Evolutionary conservation across 73 alveolate species (phyloP).

Genomic region (Symbiodinium natans): DNA sequence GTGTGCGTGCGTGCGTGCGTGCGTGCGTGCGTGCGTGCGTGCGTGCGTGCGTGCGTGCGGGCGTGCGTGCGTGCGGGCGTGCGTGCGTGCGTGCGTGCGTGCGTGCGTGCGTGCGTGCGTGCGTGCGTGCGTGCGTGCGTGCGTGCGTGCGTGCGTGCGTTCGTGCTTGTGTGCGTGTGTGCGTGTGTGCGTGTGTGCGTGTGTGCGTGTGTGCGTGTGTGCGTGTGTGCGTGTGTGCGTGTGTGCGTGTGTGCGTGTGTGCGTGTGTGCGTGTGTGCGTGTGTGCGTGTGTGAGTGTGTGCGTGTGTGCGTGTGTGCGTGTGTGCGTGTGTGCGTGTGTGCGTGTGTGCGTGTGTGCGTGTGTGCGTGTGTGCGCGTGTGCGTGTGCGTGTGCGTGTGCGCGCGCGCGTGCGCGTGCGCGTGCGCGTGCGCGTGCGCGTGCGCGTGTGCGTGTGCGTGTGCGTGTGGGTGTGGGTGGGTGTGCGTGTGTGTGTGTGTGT

Average conservation of each 20-base stretch:
- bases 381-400: background rate
- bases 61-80: too few species aligned
- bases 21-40: background rate
- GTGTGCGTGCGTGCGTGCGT: too few species aligned
- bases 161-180: too few species aligned
- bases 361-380: background rate
- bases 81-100: too few species aligned
- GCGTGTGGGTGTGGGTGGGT: too few species aligned
- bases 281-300: too few species aligned
- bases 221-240: constrained; percentile 15
- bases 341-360: constrained; percentile 6
- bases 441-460: background rate
- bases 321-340: constrained; percentile 4
- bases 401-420: background rate
- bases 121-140: background rate
- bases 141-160: too few species aligned
- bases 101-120: background rate
- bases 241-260: constrained; percentile 13
- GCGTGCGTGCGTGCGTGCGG: too few species aligned
- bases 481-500: too few species aligned
- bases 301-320: constrained; percentile 9
- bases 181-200: background rate
- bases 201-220: constrained; percentile 13
- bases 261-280: constrained; percentile 9
- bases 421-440: background rate